Base-by-base conservation (phyloP, 129 eudicot genomes). In the Saposhnikovia divaricata region DNA sequence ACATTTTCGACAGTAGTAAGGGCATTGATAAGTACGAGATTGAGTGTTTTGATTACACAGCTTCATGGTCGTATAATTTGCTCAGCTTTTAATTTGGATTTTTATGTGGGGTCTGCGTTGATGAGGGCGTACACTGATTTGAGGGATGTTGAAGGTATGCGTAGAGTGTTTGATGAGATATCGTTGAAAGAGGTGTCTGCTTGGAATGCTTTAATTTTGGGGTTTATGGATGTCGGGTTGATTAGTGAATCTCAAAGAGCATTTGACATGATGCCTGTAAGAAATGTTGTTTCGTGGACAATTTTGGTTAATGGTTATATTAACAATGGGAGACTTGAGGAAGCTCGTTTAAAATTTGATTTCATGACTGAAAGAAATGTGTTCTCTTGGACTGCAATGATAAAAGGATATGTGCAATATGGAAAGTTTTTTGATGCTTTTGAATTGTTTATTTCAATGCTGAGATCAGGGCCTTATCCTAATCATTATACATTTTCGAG, bases 331-430 rank as follows among this genome's bases (percentile, higher is more conserved):
- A 83, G 84, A 75, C 80, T 93, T 73, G 21, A 81, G 77, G 82
- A 83, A 86, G 97, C 97, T 78, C 71, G 85, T 16, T 78, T 73
- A 4, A 70, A 87, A 13, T 93, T 93, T 27, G 45, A 84, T 31
- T 15, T 61, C 55, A 85, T 91, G 91, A 81, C 77, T 15, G 81
- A 89, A 53, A 93, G 78, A 84, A 91, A 91, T 61, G 98, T 91
- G n/a, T 86, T 93, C 38, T 83, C 92, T 4, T 91, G 96, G 98
- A 91, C 94, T 27, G 88, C 93, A 18, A 93, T 93, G 98, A 89
- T 91, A 42, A 89, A 84, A 78, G 98, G 98, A 79, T 93, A 85
- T 69, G 90, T 84, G 61, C 87, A 79, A 23, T 27, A 79, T 65
- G 87, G 78, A 9, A 86, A 84, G 73, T 88, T 72, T 82, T 72